Evolutionary conservation across 306 rosid genomes (phyloP).

Genomic region (Dryas drummondii): DNA sequence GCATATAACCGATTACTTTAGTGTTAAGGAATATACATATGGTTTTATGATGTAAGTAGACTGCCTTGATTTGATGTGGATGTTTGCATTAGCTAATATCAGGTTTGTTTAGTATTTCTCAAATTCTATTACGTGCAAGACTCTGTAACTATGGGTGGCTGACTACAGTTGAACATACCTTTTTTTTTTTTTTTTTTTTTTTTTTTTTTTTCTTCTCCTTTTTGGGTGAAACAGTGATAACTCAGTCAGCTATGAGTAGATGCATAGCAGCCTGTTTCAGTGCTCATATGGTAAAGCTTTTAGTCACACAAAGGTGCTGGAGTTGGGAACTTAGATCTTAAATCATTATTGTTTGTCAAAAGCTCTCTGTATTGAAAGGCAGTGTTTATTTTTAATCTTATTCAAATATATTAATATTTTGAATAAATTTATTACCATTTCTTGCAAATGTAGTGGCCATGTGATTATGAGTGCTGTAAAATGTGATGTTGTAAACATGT

Average conservation of each 20-base stretch:
- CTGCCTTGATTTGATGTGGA: background rate
- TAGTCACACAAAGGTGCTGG: conserved; percentile 42
- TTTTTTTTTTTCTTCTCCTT: background rate
- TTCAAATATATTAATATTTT: background rate
- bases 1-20: background rate
- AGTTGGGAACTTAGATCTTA: conserved; percentile 30
- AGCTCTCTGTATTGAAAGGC: background rate
- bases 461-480: background rate
- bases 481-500: background rate
- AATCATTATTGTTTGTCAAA: background rate
- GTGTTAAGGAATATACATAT: background rate
- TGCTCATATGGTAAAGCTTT: conserved; percentile 61
- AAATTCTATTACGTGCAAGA: background rate
- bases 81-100: background rate
- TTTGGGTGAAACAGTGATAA: conserved; percentile 55
- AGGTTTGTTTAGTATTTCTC: background rate
- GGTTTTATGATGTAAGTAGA: background rate
- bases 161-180: background rate
- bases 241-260: conserved; percentile 58
- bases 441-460: background rate
- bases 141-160: background rate
- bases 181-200: background rate
- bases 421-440: background rate
- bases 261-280: conserved; percentile 67
- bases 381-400: background rate